Evolutionary conservation across 176 grass and related monocot species (phyloP), one percentile per base, ranked within the genome.

Genomic region (Chloris gayana): DNA sequence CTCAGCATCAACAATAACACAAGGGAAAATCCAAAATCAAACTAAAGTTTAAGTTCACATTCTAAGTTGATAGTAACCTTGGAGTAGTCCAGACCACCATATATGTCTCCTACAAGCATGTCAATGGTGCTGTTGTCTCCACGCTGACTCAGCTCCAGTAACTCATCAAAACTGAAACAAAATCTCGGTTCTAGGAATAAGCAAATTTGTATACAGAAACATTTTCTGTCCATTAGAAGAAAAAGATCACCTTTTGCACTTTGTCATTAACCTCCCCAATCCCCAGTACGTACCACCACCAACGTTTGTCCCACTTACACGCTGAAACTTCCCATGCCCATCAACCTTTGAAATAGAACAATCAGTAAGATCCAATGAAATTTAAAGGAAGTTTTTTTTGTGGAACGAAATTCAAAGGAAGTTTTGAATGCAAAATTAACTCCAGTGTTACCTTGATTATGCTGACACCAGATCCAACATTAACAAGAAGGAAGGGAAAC

Each of bases 21-120:
- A 38, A 56, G 14, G 18, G 57, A 31, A 62, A 24, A 30, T 59
- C 31, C 25, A 84, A 78, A 84, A 78, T 77, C 62, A n/a, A 75
- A 31, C 26, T 69, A 64, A 75, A 80, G 46, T 22, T 35, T 17
- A 61, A 64, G 35, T 69, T 17, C 70, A 73, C 15, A 51, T 82
- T 49, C 22, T 75, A 67, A 58, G 19, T 21, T 75, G 77, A 60
- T 53, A 76, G 38, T 70, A 82, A 98, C 95, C 95, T 98, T 98
- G 62, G 92, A 93, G 73, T 98, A 98, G 57, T 98, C 95, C 78
- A 98, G 75, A 75, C 95, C 95, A 64, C 95, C 95, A 71, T 98
- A 98, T 75, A 98, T 98, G 90, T 98, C 95, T 74, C 95, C 95
- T 73, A 98, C 92, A 83, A 98, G 95, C 92, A 98, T 98, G 82